phyloP scores from a whole-genome alignment of 352 stramenopile genomes.

The Phytophthora hibernalis region DNA sequence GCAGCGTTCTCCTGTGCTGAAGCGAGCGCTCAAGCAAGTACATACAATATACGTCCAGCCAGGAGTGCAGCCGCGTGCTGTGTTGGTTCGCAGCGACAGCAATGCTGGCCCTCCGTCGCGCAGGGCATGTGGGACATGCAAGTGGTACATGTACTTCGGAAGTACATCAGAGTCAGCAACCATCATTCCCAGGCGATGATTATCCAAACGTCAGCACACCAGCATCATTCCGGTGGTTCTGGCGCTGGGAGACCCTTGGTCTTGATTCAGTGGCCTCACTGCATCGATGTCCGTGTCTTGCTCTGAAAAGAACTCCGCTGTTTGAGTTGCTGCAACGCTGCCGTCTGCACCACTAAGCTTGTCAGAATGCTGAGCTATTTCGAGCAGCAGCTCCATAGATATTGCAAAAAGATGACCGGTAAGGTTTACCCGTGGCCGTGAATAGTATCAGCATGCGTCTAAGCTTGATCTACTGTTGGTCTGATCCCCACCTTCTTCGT shows the following conservation, averaged over 20 bases:
- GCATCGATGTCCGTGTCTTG: not conserved
- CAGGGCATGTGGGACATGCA: not conserved
- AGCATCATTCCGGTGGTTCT: slow-evolving; percentile 37
- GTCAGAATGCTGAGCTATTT: slow-evolving; percentile 11
- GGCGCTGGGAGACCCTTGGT: not conserved
- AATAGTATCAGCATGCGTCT: not conserved
- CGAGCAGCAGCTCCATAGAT: not conserved
- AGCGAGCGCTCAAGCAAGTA: not conserved
- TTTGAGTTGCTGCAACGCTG: not conserved
- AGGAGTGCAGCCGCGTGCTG: not conserved
- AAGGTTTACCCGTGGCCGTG: not conserved
- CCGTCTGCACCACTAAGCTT: not conserved
- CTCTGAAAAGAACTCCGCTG: not conserved
- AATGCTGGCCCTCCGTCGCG: not conserved
- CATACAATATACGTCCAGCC: not conserved
- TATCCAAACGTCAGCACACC: slow-evolving; percentile 11
- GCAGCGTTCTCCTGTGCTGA: not conserved
- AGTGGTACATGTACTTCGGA: slow-evolving; percentile 11
- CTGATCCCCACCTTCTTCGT: slow-evolving; percentile 14
- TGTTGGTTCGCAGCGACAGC: not conserved
- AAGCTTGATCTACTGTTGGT: slow-evolving; percentile 3
- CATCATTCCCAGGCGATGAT: slow-evolving; percentile 24
- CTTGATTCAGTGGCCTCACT: not conserved
- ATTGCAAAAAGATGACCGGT: not conserved
- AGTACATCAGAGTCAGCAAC: slow-evolving; percentile 13